Base-by-base conservation (phyloP, 75 land plant genomes). In the Sequoia sempervirens region DNA sequence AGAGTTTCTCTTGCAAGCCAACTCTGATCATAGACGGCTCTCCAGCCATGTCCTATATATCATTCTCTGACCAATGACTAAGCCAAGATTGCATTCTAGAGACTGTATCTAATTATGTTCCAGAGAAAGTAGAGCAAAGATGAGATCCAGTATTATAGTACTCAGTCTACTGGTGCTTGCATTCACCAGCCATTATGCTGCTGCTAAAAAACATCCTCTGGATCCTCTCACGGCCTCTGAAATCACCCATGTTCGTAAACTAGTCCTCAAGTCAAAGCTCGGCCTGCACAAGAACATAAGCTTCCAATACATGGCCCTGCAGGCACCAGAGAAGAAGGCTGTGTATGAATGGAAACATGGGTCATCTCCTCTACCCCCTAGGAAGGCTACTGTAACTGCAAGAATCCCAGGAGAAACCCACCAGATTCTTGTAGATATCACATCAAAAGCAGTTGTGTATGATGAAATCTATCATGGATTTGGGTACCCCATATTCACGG, bases 321-420 rank as follows among this genome's bases (percentile, higher is more conserved):
- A 92, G 50, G 94, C 91, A 47, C 96, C 96, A 12, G 88, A 91
- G 83, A 92, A 94, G 80, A 73, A 88, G 46, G 83, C 68, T 45
- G 84, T 94, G 26, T 83, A 87, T 40, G 75, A 81, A 12, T 86
- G 81, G 23, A 70, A 70, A 30, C 10, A 70, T 28, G 74, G 74
- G 30, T n/a, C 9, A 5, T 12, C 36, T 30, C 61, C 86, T 5
- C 43, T 85, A 5, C 93, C 87, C 4, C 81, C 89, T 17, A 89
- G 92, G 12, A 82, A 83, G 23, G 96, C 94, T 32, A 61, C 87
- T 8, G 93, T 86, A 20, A 79, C 90, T 47, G 34, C 74, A 38
- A 91, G 90, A 38, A 41, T 81, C 30, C 83, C 80, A 40, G 58
- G 81, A 2, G 61, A 54, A 28, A 90, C 91, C 26, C 92, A 85